Conservation (phyloP, 495 filamentous ascomycete genomes). For the Parachaetomium inaequale region DNA sequence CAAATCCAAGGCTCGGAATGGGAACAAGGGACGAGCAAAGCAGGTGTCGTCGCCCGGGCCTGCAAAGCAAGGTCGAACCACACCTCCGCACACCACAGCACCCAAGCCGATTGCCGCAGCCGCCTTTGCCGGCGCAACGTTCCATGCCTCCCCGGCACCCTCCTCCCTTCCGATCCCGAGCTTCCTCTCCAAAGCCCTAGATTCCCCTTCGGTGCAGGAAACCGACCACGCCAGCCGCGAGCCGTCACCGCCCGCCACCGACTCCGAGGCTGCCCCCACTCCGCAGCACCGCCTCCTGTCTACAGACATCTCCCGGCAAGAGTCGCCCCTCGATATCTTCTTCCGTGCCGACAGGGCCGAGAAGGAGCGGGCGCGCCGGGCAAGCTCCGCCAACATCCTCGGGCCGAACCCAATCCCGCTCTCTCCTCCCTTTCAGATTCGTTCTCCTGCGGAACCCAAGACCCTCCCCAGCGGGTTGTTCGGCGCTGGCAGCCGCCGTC, state of each 20-base stretch:
- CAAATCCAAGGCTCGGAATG: conserved; percentile 33
- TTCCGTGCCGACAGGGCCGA: conserved; percentile 82
- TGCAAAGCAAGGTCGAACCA: conserved; percentile 36
- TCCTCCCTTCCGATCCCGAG: conserved; percentile 90
- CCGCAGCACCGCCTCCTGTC: conserved; percentile 30
- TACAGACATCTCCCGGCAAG: conserved; percentile 41
- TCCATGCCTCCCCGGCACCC: conserved; percentile 91
- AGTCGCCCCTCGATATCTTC: conserved; percentile 81
- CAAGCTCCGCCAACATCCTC: conserved; percentile 40
- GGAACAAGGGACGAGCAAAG: conserved; percentile 32
- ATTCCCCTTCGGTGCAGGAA: conserved; percentile 47
- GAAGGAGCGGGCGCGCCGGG: conserved; percentile 56
- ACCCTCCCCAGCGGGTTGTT: conserved; percentile 31
- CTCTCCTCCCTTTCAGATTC: conserved; percentile 33
- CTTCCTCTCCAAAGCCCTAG: conserved; percentile 80
- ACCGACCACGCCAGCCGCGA: conserved; percentile 29
- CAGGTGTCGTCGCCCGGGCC: conserved; percentile 37
- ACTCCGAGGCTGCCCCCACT: conserved; percentile 42
- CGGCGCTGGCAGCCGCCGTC: conserved; percentile 27
- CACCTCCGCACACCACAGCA: conserved; percentile 35
- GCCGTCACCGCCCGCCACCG: conserved; percentile 39
- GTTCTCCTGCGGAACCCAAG: conserved; percentile 36
- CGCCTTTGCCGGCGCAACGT: conserved; percentile 89
- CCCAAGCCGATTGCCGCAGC: conserved; percentile 44
- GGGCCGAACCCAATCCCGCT: conserved; percentile 30